A percentile compares a stretch with the other conserved stretches of the same genome.
Conservation (phyloP, 208 protist species). For the Zelonia costaricensis region DNA sequence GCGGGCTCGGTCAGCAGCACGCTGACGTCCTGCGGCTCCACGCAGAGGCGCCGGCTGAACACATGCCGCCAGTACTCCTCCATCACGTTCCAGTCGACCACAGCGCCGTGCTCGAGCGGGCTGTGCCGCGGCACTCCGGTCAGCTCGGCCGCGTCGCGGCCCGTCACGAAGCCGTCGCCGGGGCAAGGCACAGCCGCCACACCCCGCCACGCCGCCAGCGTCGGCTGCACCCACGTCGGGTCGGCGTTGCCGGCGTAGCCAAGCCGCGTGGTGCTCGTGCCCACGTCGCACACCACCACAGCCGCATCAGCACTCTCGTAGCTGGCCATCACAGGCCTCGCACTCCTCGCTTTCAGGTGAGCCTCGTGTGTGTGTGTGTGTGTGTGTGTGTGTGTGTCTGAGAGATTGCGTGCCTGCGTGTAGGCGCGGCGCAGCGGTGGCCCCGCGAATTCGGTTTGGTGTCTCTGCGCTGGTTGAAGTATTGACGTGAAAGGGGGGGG, state of each 20-base stretch:
- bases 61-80: conserved; percentile 97
- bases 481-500: too few species aligned
- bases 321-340: too few species aligned
- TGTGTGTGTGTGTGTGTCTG: background rate
- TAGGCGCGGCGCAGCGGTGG: background rate
- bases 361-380: background rate
- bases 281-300: conserved; percentile 98
- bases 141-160: too few species aligned
- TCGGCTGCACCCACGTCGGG: conserved; percentile 96
- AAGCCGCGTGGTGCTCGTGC: conserved; percentile 99
- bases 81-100: conserved; percentile 97
- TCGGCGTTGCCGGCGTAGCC: conserved; percentile 97
- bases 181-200: background rate
- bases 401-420: background rate
- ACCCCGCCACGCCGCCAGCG: conserved; percentile 40
- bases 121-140: conserved; percentile 1
- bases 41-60: conserved; percentile 97
- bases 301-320: too few species aligned
- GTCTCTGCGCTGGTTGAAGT: too few species aligned
- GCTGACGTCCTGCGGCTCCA: conserved; percentile 97
- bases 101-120: conserved; percentile 91
- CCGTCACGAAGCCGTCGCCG: too few species aligned
- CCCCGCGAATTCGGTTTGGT: too few species aligned
- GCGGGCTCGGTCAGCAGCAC: conserved; percentile 98
- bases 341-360: too few species aligned